Evolutionary conservation across 2,329 filamentous ascomycete genomes (phyloP).

Genomic region (Diplocarpon mali): DNA sequence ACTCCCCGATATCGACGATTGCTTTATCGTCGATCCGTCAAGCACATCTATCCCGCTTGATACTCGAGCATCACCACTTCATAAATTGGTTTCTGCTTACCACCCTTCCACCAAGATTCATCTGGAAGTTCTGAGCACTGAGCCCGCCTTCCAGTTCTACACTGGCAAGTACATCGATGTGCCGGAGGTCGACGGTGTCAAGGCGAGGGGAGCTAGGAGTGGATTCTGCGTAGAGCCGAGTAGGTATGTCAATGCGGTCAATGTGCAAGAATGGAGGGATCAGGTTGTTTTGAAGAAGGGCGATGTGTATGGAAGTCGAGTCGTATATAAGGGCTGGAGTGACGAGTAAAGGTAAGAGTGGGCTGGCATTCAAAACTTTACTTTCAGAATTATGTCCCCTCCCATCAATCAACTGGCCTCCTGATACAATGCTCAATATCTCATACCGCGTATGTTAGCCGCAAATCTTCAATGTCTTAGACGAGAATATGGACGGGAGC

Average conservation of each 20-base stretch:
- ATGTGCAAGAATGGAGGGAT: conserved; percentile 66
- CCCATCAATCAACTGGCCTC: too few relatives aligned
- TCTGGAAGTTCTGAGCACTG: conserved; percentile 80
- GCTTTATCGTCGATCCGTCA: conserved; percentile 57
- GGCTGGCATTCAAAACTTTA: too few relatives aligned
- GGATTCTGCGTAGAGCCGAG: conserved; percentile 91
- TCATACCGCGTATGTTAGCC: too few relatives aligned
- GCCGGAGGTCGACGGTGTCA: conserved; percentile 49
- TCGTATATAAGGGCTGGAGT: conserved; percentile 79
- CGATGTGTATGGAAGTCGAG: conserved; percentile 67
- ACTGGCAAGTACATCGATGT: conserved; percentile 79
- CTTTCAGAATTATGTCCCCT: too few relatives aligned
- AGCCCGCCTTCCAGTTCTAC: conserved; percentile 96
- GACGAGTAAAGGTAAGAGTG: conserved; percentile 28
- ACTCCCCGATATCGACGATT: conserved; percentile 73
- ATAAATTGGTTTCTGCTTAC: conserved; percentile 57
- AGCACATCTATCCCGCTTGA: conserved; percentile 34
- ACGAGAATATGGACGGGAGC: too few relatives aligned
- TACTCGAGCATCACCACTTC: conserved; percentile 45
- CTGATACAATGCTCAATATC: too few relatives aligned
- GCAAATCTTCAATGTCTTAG: too few relatives aligned
- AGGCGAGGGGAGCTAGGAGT: conserved; percentile 54
- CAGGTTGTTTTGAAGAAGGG: conserved; percentile 79
- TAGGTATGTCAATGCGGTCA: conserved; percentile 80
- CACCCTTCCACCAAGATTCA: conserved; percentile 67